Evolutionary conservation across 192 early-diverging fungal genomes (phyloP), one percentile per base, ranked within the genome.

Genomic region (Backusella mclennaniae): DNA sequence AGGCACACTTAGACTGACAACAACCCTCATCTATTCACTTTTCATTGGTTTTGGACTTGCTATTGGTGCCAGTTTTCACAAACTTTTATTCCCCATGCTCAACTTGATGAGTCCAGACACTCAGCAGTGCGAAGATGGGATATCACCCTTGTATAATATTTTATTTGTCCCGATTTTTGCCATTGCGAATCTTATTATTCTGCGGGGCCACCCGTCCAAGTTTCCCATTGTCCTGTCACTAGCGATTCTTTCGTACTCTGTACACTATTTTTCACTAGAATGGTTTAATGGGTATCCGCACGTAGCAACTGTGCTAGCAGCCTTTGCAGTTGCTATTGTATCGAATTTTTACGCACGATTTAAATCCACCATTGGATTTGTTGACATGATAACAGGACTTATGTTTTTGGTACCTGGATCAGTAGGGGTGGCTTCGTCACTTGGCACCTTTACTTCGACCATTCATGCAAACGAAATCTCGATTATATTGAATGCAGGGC

Each of bases 381-480:
- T 67, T n/a, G 75, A 76, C 6, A 76, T 76, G 75, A 68, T 76
- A 7, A 70, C 75, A 6, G 75, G 75, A 0, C 31, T 76, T 17
- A n/a, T 76, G 66, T 76, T 76, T 53, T n/a, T 76, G n/a, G 75
- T 76, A 11, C 75, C 75, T 39, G 75, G 75, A 3, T 69, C 75
- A 11, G 66, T 76, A 14, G 75, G 75, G 17, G 75, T 76, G 19
- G 46, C 75, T 23, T 76, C 75, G 21, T 69, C 75, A 35, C 42
- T 76, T 0, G 46, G 46, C 29, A 69, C 49, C 11, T 76, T 76
- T 69, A 56, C 75, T 19, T 67, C 66, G 0, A 35, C 19, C 2
- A 69, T 42, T 56, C 35, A 67, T 68, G 52, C 67, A 35, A 42
- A 67, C 2, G 75, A 76, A 39, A 53, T 69, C 6, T 69, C 46